Percentiles rank a stretch among this genome's conserved stretches.
These are phyloP conservation scores for Metarhizium humberi DNA, from an alignment of 2,329 filamentous ascomycete species.

Conservation along the genomic window DNA sequence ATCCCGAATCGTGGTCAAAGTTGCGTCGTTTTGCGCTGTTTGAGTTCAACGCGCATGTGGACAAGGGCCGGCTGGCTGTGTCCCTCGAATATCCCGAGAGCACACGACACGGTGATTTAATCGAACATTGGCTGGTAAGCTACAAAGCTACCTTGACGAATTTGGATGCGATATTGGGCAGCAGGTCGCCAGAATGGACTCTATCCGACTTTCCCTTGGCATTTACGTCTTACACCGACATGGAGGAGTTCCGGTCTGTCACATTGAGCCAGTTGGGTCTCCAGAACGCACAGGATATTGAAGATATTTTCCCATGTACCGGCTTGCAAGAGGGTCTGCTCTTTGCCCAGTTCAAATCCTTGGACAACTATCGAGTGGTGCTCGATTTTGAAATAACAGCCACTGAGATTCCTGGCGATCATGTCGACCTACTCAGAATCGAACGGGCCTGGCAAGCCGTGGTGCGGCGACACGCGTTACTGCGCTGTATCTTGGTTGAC, in stretches of 20 bases:
- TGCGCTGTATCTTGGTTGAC: constrained; percentile 9
- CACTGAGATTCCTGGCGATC: constrained; percentile 6
- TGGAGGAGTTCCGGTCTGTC: background rate
- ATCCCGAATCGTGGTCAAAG: background rate
- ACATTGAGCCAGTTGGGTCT: constrained; percentile 3
- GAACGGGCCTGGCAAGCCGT: constrained; percentile 5
- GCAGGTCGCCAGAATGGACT: too few species aligned
- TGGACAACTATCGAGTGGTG: constrained; percentile 14
- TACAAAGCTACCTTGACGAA: background rate
- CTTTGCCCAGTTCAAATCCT: constrained; percentile 8
- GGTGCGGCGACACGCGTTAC: constrained; percentile 8
- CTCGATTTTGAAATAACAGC: background rate
- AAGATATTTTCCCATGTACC: constrained; percentile 15
- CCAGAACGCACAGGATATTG: constrained; percentile 5
- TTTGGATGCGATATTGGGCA: background rate
- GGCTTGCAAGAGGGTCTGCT: constrained; percentile 12
- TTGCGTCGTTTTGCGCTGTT: background rate
- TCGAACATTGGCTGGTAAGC: background rate
- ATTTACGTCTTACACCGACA: background rate
- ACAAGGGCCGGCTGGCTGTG: background rate
- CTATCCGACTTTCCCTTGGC: background rate
- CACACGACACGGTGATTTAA: background rate
- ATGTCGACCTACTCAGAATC: constrained; percentile 4
- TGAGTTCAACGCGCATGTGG: background rate
- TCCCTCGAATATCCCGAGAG: background rate